Evolutionary conservation across 2,329 filamentous ascomycete genomes (phyloP).

Genomic region (Aspergillus sp.): DNA sequence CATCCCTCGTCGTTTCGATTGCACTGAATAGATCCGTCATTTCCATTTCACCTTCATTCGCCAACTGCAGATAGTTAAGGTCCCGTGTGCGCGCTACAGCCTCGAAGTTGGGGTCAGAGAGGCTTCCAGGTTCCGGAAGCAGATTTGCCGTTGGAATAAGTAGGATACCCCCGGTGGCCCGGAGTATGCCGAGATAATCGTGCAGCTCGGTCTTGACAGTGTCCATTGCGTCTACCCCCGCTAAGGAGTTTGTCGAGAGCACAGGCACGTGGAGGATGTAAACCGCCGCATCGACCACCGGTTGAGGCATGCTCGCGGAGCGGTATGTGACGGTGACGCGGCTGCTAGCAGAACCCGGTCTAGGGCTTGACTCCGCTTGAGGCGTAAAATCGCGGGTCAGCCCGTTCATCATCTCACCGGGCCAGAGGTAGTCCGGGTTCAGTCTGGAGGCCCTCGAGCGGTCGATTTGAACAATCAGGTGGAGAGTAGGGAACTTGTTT

Average conservation of each 20-base stretch:
- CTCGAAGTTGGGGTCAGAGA: background rate
- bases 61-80: background rate
- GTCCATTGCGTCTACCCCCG: background rate
- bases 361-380: background rate
- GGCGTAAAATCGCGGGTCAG: background rate
- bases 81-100: background rate
- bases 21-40: background rate
- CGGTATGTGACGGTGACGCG: background rate
- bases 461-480: background rate
- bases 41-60: background rate
- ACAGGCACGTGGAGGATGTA: background rate
- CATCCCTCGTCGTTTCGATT: background rate
- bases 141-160: background rate
- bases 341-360: background rate
- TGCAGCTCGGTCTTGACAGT: background rate
- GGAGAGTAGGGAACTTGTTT: background rate
- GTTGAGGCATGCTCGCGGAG: background rate
- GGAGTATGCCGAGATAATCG: background rate
- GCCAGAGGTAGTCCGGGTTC: background rate
- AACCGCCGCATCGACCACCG: background rate
- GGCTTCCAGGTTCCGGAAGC: background rate
- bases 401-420: background rate
- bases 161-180: background rate
- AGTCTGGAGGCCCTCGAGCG: background rate
- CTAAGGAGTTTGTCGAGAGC: background rate